Percentiles rank a stretch among this genome's conserved stretches.
Conservation (phyloP, 73 alveolate species). For the Tetrahymena thermophila region DNA sequence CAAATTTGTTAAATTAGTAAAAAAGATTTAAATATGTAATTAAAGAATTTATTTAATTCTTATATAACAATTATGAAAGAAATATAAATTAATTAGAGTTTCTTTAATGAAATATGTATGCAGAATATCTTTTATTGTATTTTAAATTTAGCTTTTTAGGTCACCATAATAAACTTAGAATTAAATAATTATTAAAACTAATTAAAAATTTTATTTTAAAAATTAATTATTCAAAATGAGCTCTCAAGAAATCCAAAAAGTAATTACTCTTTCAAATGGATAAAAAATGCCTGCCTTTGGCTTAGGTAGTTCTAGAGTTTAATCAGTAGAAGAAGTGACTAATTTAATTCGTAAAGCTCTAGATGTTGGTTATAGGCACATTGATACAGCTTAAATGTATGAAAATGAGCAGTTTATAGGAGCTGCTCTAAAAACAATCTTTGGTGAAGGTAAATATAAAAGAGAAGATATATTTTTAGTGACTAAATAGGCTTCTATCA, state of each 20-base stretch:
- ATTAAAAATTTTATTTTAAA: no score
- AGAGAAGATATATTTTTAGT: slow-evolving; percentile 75
- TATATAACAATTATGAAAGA: no score
- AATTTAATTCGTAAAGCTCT: not conserved
- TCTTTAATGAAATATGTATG: no score
- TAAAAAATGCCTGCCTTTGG: not conserved
- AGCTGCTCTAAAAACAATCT: slow-evolving; percentile 52
- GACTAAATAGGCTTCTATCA: slow-evolving; percentile 33
- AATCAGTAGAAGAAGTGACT: not conserved
- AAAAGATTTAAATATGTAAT: no score
- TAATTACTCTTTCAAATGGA: not conserved
- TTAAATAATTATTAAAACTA: not conserved
- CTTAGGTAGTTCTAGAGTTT: not conserved
- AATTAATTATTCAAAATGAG: not conserved
- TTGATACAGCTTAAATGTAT: slow-evolving; percentile 69
- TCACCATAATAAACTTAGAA: no score
- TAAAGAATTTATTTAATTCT: no score
- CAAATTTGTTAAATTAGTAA: no score
- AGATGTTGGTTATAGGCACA: not conserved
- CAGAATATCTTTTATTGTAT: no score
- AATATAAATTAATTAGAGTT: no score
- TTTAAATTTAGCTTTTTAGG: no score
- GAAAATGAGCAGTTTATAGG: slow-evolving; percentile 71
- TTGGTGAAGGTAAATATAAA: slow-evolving; percentile 53
- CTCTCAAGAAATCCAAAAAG: not conserved